phyloP scores from a whole-genome alignment of 2,329 filamentous ascomycete genomes.

The Paecilomyces dactylethromorphus region DNA sequence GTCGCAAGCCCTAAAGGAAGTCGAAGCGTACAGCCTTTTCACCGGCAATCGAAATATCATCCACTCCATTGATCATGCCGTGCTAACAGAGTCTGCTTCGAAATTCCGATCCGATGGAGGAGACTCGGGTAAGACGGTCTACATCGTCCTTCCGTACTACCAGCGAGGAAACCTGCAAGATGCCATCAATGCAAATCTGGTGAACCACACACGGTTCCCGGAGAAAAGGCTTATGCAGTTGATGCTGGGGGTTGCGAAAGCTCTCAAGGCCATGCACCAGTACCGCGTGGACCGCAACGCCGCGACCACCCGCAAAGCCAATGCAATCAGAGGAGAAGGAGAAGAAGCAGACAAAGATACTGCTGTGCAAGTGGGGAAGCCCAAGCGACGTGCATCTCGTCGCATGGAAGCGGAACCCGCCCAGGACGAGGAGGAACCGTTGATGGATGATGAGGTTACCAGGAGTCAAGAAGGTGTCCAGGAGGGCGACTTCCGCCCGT shows the following conservation, averaged over 20 bases:
- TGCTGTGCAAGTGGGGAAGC: slow-evolving; percentile 28
- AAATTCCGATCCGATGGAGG: slow-evolving; percentile 51
- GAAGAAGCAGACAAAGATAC: slow-evolving; percentile 46
- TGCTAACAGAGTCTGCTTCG: slow-evolving; percentile 63
- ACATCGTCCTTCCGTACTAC: slow-evolving; percentile 94
- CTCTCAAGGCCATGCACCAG: slow-evolving; percentile 83
- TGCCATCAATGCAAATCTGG: slow-evolving; percentile 95
- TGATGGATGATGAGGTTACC: slow-evolving; percentile 74
- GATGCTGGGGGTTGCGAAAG: slow-evolving; percentile 86
- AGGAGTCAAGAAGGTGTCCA: slow-evolving; percentile 61
- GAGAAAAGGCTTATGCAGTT: slow-evolving; percentile 81
- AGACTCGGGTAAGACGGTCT: slow-evolving; percentile 76
- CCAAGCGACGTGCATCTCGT: slow-evolving; percentile 36
- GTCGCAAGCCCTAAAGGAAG: slow-evolving; percentile 88
- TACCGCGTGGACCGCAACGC: slow-evolving; percentile 61
- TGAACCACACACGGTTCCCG: slow-evolving; percentile 87
- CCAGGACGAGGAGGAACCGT: slow-evolving; percentile 67
- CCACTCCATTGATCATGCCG: slow-evolving; percentile 72
- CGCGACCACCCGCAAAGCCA: slow-evolving; percentile 49
- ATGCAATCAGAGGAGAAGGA: slow-evolving; percentile 49
- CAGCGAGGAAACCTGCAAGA: slow-evolving; percentile 92
- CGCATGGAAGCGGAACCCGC: slow-evolving; percentile 22
- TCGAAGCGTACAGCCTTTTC: slow-evolving; percentile 93
- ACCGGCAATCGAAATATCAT: slow-evolving; percentile 78
- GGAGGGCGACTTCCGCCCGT: slow-evolving; percentile 66